phyloP scores from a whole-genome alignment of 805 yeast species.

The Cyberlindnera americana region DNA sequence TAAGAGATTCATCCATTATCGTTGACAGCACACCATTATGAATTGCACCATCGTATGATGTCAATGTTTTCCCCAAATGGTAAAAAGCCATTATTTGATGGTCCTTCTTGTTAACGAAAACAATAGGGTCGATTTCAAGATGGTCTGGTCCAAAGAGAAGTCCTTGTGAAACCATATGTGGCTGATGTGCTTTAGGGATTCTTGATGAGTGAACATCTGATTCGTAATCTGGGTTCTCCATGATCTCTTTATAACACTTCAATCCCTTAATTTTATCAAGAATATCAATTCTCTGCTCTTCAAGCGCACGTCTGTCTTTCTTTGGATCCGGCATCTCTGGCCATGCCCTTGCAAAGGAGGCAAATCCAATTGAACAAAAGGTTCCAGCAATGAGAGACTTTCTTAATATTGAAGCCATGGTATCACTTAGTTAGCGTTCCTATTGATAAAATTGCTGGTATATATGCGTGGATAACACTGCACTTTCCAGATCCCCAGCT shows the following conservation, averaged over 20 bases:
- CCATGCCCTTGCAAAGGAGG: conserved; percentile 27
- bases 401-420: too few relatives aligned
- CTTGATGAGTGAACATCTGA: conserved; percentile 36
- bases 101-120: conserved; percentile 47
- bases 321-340: conserved; percentile 18
- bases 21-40: conserved; percentile 82
- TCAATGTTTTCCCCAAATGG: conserved; percentile 63
- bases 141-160: conserved; percentile 63
- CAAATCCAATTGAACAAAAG: conserved; percentile 26
- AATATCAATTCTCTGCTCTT: conserved; percentile 27
- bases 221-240: conserved; percentile 25
- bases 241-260: conserved; percentile 26
- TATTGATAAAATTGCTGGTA: too few relatives aligned
- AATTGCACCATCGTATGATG: conserved; percentile 68
- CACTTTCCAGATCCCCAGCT: too few relatives aligned
- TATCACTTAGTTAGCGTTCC: too few relatives aligned
- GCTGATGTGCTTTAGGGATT: conserved; percentile 56
- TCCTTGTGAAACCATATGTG: conserved; percentile 69
- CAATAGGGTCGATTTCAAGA: conserved; percentile 72
- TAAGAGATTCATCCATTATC: conserved; percentile 77
- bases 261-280: conserved; percentile 27
- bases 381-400: conserved; percentile 18
- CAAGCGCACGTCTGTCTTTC: conserved; percentile 14
- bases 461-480: too few relatives aligned
- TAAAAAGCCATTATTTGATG: conserved; percentile 61